These are phyloP conservation scores for Claviceps humidiphila DNA, from an alignment of 2,329 filamentous ascomycete species.

Conservation along the genomic window DNA sequence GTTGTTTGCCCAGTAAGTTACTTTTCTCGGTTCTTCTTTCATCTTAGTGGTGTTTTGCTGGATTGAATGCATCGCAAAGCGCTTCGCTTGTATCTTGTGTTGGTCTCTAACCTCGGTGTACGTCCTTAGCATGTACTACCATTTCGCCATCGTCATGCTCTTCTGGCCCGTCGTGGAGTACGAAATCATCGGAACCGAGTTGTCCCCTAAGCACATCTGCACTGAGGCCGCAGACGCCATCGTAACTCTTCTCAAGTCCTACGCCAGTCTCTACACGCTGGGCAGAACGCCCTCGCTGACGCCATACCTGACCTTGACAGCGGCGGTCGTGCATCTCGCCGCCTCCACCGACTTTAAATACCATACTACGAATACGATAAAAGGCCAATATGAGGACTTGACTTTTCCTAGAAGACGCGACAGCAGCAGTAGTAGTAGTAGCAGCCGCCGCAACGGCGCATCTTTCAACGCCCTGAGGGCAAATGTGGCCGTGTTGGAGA, in stretches of 20 bases:
- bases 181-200: conserved; percentile 45
- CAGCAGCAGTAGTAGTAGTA: too few species aligned
- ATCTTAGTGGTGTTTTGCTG: too few species aligned
- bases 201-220: conserved; percentile 53
- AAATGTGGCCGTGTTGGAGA: conserved; percentile 41
- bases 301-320: conserved; percentile 44
- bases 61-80: too few species aligned
- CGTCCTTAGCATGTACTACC: conserved; percentile 49
- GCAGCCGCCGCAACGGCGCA: background rate
- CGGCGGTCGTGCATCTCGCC: conserved; percentile 44
- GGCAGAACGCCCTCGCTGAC: conserved; percentile 44
- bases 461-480: conserved; percentile 30
- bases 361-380: background rate
- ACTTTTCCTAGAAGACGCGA: background rate
- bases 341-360: conserved; percentile 14
- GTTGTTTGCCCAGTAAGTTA: conserved; percentile 56
- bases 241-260: conserved; percentile 38
- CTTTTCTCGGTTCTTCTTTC: too few species aligned
- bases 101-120: background rate
- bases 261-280: conserved; percentile 43
- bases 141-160: conserved; percentile 52
- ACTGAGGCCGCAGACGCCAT: conserved; percentile 45
- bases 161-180: conserved; percentile 58
- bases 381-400: background rate
- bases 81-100: background rate